These are phyloP conservation scores for Euphrasia arctica DNA, from an alignment of 305 asterid genomes.

Conservation along the genomic window DNA sequence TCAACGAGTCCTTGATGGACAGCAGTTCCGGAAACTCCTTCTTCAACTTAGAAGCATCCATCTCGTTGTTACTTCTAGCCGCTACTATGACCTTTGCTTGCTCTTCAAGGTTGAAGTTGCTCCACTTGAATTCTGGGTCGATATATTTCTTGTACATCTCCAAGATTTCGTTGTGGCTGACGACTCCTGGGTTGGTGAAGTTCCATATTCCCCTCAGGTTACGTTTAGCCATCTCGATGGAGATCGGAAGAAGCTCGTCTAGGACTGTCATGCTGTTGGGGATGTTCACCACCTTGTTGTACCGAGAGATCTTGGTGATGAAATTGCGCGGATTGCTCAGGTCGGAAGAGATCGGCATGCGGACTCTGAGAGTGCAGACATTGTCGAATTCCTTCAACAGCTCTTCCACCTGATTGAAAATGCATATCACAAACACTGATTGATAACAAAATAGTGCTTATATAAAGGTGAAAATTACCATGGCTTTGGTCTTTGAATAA, in stretches of 20 bases:
- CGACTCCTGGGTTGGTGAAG: not conserved
- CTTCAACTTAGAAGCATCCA: not conserved
- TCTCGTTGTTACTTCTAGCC: not conserved
- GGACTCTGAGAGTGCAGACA: not conserved
- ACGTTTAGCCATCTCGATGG: not conserved
- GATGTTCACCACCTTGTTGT: not conserved
- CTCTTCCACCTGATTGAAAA: not conserved
- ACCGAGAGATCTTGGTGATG: not conserved
- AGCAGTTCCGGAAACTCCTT: not conserved
- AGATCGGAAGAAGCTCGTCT: not conserved
- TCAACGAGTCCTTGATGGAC: not conserved
- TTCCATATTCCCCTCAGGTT: not conserved
- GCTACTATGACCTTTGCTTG: not conserved
- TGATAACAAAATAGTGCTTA: no score
- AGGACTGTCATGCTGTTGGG: not conserved
- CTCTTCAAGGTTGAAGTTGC: not conserved
- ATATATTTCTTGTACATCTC: not conserved
- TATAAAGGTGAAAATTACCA: constrained; percentile 38
- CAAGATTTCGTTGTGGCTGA: not conserved
- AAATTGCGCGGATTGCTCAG: not conserved
- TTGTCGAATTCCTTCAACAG: not conserved
- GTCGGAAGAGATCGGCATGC: not conserved
- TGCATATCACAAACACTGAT: not conserved
- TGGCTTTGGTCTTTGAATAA: constrained; percentile 82
- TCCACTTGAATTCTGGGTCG: not conserved